Conservation (phyloP, 2,329 filamentous ascomycete genomes). For the Cryphonectria carpinicola region DNA sequence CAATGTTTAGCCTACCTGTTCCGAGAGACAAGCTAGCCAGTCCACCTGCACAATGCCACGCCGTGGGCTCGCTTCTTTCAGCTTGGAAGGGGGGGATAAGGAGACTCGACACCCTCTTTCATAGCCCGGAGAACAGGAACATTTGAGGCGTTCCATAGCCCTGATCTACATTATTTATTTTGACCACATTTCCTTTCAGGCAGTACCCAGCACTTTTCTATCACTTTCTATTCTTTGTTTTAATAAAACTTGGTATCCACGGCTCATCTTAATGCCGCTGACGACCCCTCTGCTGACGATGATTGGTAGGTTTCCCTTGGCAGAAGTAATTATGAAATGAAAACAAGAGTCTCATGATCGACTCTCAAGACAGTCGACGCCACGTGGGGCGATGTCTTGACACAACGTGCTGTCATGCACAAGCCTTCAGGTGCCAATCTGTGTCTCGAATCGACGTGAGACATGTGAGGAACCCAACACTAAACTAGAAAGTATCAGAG, state of each 20-base stretch:
- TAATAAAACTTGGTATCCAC: background rate
- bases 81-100: background rate
- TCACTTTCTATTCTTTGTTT: background rate
- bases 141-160: background rate
- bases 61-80: background rate
- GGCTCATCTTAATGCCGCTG: background rate
- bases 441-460: background rate
- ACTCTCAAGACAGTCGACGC: background rate
- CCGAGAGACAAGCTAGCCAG: background rate
- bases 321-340: background rate
- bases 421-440: background rate
- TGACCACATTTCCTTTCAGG: background rate
- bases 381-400: background rate
- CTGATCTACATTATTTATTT: background rate
- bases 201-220: background rate
- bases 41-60: background rate
- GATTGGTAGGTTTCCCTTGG: background rate
- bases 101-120: background rate
- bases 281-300: background rate
- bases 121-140: background rate
- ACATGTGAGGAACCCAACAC: background rate
- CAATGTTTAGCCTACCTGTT: background rate
- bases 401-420: background rate
- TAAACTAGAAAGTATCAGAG: background rate
- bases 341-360: slow-evolving; percentile 1